Base-by-base conservation (phyloP, 1,139 yeast species). In the Hansenula sp. region DNA sequence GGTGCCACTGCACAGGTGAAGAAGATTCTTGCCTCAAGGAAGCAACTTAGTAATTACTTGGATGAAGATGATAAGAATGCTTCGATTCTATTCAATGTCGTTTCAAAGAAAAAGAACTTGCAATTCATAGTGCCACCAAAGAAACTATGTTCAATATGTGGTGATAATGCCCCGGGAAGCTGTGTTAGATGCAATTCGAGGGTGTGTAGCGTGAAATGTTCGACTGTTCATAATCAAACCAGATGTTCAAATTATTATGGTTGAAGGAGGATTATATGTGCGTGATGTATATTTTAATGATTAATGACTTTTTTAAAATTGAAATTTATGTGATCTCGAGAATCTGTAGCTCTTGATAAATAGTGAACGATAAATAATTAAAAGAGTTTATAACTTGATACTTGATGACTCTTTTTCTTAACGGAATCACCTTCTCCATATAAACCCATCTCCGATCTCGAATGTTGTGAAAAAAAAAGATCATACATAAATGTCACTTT, bases 61-160 rank as follows among this genome's bases (percentile, higher is more conserved):
- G 74, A 70, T 50, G 76, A 71, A 44, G 65, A 62, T 40, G 60
- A 55, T 15, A 51, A 52, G 12, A 54, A 51, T 28, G 51, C 57
- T 5, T 53, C 58, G 7, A 50, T 61, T 13, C 24, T 59, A 13
- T 51, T 51, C 43, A 52, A 49, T 29, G 44, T 53, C 1, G 47
- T 53, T 12, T 47, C 53, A 2, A 55, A 52, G 43, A 52, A 48
- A 41, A 47, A 48, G 34, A 48, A 47, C 37, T 45, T 46, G 8
- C 47, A 47, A 44, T 41, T 51, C 33, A 51, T 58, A 34, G 58
- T 62, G 9, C 63, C 65, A 4, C 57, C 62, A 31, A 68, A 68
- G 54, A 69, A 70, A 41, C 54, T 70, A 8, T 71, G 76, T 42
- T 63, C 72, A 0, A 68, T 70, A 4, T 71, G 76, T 56, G 76